phyloP scores from a whole-genome alignment of 1,139 yeast species.

The Nakaseomyces delphensis region DNA sequence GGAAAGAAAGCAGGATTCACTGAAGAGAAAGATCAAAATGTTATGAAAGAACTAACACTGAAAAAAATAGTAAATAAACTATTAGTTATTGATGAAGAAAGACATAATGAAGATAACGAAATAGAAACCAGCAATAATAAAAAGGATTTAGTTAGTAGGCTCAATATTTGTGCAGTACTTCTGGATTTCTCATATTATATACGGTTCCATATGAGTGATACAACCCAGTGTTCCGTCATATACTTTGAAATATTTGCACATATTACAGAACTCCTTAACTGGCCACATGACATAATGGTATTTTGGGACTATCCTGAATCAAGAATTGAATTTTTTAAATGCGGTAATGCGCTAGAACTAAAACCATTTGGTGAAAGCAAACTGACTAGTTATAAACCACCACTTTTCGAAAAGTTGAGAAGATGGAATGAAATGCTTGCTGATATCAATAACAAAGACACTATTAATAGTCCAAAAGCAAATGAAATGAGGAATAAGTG shows the following conservation, averaged over 20 bases:
- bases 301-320: conserved; percentile 28
- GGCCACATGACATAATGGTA: conserved; percentile 20
- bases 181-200: conserved; percentile 21
- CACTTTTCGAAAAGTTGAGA: conserved; percentile 25
- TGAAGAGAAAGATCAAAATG: conserved; percentile 11
- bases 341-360: conserved; percentile 14
- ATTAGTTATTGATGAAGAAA: conserved; percentile 9
- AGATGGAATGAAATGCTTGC: conserved; percentile 25
- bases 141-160: not conserved
- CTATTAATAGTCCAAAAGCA: conserved; percentile 22
- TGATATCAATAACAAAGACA: conserved; percentile 15
- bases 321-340: conserved; percentile 26
- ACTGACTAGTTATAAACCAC: conserved; percentile 27
- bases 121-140: not conserved
- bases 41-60: conserved; percentile 13
- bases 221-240: conserved; percentile 14
- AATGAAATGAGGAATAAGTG: conserved; percentile 23
- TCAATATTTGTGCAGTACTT: conserved; percentile 14
- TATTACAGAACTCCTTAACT: conserved; percentile 17
- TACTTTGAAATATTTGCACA: conserved; percentile 23
- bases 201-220: conserved; percentile 13
- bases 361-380: conserved; percentile 19
- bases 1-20: not conserved
- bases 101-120: conserved; percentile 8
- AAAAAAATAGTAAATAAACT: conserved; percentile 15